Evolutionary conservation across 371 early-diverging fungal species (phyloP).

Genomic region (Coemansia linderi): DNA sequence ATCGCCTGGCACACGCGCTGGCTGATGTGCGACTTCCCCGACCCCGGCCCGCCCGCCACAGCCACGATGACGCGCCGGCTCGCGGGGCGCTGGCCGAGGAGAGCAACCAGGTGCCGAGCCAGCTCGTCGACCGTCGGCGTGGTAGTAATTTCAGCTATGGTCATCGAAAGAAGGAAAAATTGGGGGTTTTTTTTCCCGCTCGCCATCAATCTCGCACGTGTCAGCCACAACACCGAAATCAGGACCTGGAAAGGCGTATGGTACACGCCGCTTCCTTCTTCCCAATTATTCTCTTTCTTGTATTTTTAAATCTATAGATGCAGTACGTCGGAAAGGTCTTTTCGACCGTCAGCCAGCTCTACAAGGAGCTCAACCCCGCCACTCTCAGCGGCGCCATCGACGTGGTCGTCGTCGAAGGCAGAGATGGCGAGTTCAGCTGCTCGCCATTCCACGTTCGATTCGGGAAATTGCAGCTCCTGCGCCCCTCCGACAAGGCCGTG

Average conservation of each 20-base stretch:
- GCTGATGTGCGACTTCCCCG: conserved; percentile 57
- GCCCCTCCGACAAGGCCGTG: conserved; percentile 90
- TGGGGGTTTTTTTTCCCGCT: not conserved
- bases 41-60: conserved; percentile 57
- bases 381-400: conserved; percentile 99
- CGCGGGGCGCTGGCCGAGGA: not conserved
- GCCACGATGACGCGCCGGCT: conserved; percentile 38
- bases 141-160: not conserved
- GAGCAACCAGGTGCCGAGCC: not conserved
- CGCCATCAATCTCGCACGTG: not conserved
- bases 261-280: not conserved
- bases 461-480: conserved; percentile 91
- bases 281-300: not conserved
- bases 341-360: conserved; percentile 87
- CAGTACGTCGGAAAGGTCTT: conserved; percentile 67
- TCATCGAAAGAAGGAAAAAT: not conserved
- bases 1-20: conserved; percentile 8
- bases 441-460: conserved; percentile 99
- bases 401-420: conserved; percentile 90
- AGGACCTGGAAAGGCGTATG: not conserved
- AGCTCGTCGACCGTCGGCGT: not conserved
- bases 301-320: conserved; percentile 47
- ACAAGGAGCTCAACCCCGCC: conserved; percentile 96
- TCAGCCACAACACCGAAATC: not conserved
- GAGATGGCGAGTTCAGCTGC: conserved; percentile 79